A percentile compares a stretch with the other conserved stretches of the same genome.
phyloP scores from a whole-genome alignment of 2,329 filamentous ascomycete species.

The Thermomyces lanuginosus region DNA sequence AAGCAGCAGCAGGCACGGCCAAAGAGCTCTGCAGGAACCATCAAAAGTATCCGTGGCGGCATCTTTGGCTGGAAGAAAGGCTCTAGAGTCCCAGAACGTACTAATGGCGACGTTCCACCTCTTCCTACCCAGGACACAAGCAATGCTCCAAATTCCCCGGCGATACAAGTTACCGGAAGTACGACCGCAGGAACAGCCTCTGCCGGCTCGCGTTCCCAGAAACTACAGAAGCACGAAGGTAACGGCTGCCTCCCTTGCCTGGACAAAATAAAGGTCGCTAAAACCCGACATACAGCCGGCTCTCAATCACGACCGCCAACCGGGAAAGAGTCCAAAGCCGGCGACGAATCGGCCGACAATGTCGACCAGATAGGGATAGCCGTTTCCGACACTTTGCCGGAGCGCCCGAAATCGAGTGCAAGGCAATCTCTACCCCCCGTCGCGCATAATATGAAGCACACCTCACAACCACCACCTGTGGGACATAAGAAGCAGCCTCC shows the following conservation, averaged over 20 bases:
- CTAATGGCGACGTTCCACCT: constrained; percentile 19
- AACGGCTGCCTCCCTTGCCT: constrained; percentile 15
- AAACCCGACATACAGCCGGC: constrained; percentile 3
- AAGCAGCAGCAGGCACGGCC: constrained; percentile 38
- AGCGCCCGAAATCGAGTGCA: constrained; percentile 11
- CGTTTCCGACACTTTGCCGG: constrained; percentile 12
- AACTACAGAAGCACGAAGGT: constrained; percentile 17
- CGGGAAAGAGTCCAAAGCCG: too few relatives aligned
- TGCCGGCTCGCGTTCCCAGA: constrained; percentile 9
- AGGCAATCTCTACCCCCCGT: constrained; percentile 19
- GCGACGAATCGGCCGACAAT: constrained; percentile 8
- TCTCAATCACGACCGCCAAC: too few relatives aligned
- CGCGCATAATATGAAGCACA: constrained; percentile 23
- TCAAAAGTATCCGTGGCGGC: constrained; percentile 54
- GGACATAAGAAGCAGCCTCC: constrained; percentile 29
- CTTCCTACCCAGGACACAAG: constrained; percentile 12
- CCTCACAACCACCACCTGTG: constrained; percentile 16
- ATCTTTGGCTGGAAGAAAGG: constrained; percentile 54
- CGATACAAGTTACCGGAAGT: constrained; percentile 59
- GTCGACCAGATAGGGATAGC: constrained; percentile 14
- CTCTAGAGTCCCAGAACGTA: constrained; percentile 27
- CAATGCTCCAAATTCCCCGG: constrained; percentile 36
- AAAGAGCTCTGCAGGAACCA: constrained; percentile 53
- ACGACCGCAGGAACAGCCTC: constrained; percentile 16
- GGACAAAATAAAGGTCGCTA: constrained; percentile 10